phyloP scores from a whole-genome alignment of 2,329 filamentous ascomycete genomes.

The Ramularia endophylla region DNA sequence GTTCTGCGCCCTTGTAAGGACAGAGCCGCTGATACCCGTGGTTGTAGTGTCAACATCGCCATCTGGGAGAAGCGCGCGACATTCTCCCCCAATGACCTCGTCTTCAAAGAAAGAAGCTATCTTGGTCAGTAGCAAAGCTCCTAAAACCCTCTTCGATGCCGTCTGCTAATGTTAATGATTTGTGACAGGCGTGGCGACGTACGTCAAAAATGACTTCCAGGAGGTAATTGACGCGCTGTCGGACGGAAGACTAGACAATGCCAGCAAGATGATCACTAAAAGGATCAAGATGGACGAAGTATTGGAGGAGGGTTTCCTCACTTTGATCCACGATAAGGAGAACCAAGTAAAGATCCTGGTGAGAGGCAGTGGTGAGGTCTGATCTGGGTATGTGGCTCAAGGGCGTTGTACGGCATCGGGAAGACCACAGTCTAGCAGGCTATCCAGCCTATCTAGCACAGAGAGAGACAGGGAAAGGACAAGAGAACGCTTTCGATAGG shows the following conservation, averaged over 20 bases:
- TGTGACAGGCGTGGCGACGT: slow-evolving; percentile 50
- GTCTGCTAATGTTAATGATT: too few species aligned
- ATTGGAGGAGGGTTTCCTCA: slow-evolving; percentile 43
- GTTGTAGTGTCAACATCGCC: slow-evolving; percentile 44
- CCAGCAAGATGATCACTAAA: slow-evolving; percentile 45
- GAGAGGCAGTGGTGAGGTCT: slow-evolving; percentile 18
- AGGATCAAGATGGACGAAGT: slow-evolving; percentile 42
- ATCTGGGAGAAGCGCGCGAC: slow-evolving; percentile 50
- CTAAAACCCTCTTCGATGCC: too few species aligned
- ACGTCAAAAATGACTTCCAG: slow-evolving; percentile 47
- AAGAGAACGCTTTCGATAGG: too few species aligned
- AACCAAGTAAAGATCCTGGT: slow-evolving; percentile 47
- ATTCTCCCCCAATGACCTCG: slow-evolving; percentile 46
- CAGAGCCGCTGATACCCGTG: too few species aligned
- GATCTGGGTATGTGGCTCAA: too few species aligned
- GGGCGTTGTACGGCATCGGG: too few species aligned
- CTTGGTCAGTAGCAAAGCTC: too few species aligned
- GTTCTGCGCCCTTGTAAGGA: too few species aligned
- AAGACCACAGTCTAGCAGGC: too few species aligned
- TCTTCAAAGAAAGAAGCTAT: slow-evolving; percentile 49
- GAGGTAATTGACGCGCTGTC: slow-evolving; percentile 43
- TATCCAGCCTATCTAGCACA: too few species aligned
- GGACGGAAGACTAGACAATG: slow-evolving; percentile 36
- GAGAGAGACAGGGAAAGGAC: too few species aligned
- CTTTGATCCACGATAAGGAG: slow-evolving; percentile 44